Base-by-base conservation (phyloP, 2,329 filamentous ascomycete genomes). In the Thermothelomyces thermophilus region DNA sequence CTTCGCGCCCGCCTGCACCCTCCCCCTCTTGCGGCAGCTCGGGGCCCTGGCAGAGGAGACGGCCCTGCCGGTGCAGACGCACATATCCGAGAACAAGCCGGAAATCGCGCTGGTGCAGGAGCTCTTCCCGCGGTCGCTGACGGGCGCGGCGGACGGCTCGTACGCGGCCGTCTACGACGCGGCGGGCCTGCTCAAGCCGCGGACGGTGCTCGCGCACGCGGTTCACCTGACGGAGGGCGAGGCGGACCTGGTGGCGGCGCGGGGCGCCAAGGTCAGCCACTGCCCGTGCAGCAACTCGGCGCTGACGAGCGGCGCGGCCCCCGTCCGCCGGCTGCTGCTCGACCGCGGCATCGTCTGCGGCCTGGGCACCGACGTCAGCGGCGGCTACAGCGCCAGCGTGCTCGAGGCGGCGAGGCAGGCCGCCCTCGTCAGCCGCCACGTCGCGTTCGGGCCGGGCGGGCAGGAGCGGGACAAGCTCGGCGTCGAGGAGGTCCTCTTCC, bases 201-300 rank as follows among this genome's bases (percentile, higher is more conserved):
- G 79, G 41, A 97, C 87, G 3, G 86, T 96, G 49, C 75, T 97
- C 9, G 91, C 90, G 2, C 91, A 97, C 64, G 88, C 81, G 0
- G 75, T 97, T 1, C 86, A 96, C 67, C 70, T 96, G 7, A 76
- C 73, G 0, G 74, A 80, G 1, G 73, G 71, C 0, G 91, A 96
- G 68, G 78, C 80, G 0, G 64, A 64, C 9, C 67, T 91, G 10
- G 77, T 96, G 46, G 78, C 77, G 1, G 52, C 62, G 2, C 71
- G 84, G 0, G 69, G 77, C 3, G 73, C 81, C 4, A 88, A 87
- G 58, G 76, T 97, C 16, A 80, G 80, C 5, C 91, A 97, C 68
- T 97, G 91, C 65, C 91, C 91, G 0, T 87, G 85, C 48, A 89
- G 83, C 59, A 98, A 98, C 68, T 84, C 82, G 5, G 82, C 87